Percentiles rank a stretch among this genome's conserved stretches.
Evolutionary conservation across 441 rosid genomes (phyloP).

Genomic region (Gossypium gossypioides): DNA sequence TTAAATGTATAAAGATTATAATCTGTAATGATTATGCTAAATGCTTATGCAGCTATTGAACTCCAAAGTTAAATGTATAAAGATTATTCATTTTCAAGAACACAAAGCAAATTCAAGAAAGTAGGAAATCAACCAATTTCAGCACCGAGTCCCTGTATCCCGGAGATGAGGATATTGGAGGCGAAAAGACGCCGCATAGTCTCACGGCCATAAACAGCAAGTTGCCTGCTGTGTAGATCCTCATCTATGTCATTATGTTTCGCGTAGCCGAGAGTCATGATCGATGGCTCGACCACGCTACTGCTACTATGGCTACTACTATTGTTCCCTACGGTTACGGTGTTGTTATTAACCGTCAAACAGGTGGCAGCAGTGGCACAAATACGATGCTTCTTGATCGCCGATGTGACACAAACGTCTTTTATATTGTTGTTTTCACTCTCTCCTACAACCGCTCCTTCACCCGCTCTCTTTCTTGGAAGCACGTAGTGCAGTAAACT

Average conservation of each 20-base stretch:
- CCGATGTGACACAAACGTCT: conserved; percentile 10
- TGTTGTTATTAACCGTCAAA: conserved; percentile 17
- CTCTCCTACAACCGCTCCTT: conserved; percentile 34
- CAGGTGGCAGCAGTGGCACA: conserved; percentile 20
- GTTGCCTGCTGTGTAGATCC: conserved; percentile 92
- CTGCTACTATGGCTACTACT: conserved; percentile 11
- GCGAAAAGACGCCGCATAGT: conserved; percentile 82
- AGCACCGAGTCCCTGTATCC: conserved; percentile 82
- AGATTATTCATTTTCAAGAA: background rate
- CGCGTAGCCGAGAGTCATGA: conserved; percentile 46
- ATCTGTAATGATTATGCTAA: background rate
- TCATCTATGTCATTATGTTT: conserved; percentile 66
- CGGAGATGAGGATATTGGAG: conserved; percentile 75
- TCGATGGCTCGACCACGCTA: conserved; percentile 15
- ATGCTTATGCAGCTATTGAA: background rate
- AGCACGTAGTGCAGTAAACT: conserved; percentile 44
- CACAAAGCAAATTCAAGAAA: background rate
- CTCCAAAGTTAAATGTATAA: background rate
- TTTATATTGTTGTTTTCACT: conserved; percentile 17
- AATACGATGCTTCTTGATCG: conserved; percentile 29
- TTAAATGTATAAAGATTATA: background rate
- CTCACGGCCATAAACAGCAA: conserved; percentile 89
- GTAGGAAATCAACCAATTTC: conserved; percentile 47
- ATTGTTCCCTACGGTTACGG: conserved; percentile 5
- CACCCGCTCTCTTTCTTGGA: conserved; percentile 47